phyloP scores from a whole-genome alignment of 345 rosid species.

The rapeseed (Brassica napus) region Da-Ae NC_063442.1:6252001-6252500 shows the following conservation, averaged over 20 bases:
- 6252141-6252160: neutral
- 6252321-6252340: too few relatives aligned
- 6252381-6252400: too few relatives aligned
- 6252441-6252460: constrained; percentile 18
- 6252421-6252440: neutral
- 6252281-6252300: too few relatives aligned
- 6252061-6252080: neutral
- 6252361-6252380: too few relatives aligned
- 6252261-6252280: too few relatives aligned
- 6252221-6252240: neutral
- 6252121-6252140: neutral
- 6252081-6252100: neutral
- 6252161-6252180: neutral
- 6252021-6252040: neutral
- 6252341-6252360: too few relatives aligned
- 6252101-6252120: neutral
- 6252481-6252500: neutral
- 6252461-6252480: neutral
- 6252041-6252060: neutral
- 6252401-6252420: neutral
- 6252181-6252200: too few relatives aligned
- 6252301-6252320: too few relatives aligned
- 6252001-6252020: constrained; percentile 23
- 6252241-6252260: neutral
- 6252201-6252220: neutral